Conservation (phyloP, 768 basidiomycete species). For the Clitopilus hobsonii region DNA sequence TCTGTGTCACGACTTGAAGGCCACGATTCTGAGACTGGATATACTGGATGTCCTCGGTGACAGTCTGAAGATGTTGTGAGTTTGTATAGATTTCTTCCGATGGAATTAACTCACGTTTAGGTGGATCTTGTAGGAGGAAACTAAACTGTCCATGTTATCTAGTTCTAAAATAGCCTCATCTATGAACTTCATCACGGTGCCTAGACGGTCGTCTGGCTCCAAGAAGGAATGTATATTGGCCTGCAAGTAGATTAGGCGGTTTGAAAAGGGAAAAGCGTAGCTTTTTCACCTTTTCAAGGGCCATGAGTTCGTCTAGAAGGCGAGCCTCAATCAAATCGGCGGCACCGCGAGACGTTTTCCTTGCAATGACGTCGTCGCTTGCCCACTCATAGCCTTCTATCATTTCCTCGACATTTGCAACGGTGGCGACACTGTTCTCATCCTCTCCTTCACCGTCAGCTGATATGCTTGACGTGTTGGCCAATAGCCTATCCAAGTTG, state of each 20-base stretch:
- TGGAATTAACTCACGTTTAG: constrained; percentile 59
- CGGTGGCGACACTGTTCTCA: constrained; percentile 73
- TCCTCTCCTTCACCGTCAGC: constrained; percentile 58
- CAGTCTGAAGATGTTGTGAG: constrained; percentile 53
- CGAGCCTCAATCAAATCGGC: constrained; percentile 92
- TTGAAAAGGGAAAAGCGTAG: neutral
- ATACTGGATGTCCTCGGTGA: constrained; percentile 89
- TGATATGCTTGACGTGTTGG: constrained; percentile 32
- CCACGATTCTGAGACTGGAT: constrained; percentile 97
- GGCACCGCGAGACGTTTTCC: constrained; percentile 62
- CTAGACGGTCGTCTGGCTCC: constrained; percentile 91
- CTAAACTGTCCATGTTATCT: constrained; percentile 82
- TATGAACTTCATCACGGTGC: constrained; percentile 78
- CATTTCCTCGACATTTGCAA: constrained; percentile 97
- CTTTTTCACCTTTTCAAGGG: constrained; percentile 78
- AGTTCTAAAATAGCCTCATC: constrained; percentile 88
- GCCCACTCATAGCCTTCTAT: constrained; percentile 98
- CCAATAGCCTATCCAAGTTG: constrained; percentile 64
- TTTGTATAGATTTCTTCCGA: neutral
- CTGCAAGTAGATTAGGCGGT: constrained; percentile 32
- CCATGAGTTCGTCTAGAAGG: constrained; percentile 84
- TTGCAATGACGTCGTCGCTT: constrained; percentile 67
- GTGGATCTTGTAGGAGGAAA: constrained; percentile 95
- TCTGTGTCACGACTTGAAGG: constrained; percentile 95
- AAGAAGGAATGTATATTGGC: constrained; percentile 97